Base-by-base conservation (phyloP, 2,329 filamentous ascomycete genomes). In the Alternaria sp. region DNA sequence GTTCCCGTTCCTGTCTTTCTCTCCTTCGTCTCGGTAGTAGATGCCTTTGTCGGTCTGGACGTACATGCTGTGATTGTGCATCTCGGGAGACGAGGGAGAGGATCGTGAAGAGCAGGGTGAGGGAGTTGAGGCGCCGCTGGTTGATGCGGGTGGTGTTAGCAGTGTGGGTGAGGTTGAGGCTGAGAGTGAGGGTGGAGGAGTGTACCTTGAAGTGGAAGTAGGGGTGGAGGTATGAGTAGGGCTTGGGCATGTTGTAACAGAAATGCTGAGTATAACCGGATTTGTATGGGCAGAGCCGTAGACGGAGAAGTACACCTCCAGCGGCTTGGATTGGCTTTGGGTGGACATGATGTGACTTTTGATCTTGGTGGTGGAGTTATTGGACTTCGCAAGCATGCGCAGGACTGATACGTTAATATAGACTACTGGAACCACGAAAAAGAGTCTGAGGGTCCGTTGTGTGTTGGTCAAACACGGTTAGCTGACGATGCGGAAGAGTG, bases 1-100 rank as follows among this genome's bases (percentile, higher is more conserved):
- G 17, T 30, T 44, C n/a, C 59, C 56, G 9, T 46, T n/a, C 15
- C 15, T 43, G 23, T 59, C 50, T 25, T 53, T 65, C 19, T 65
- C 59, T 17, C 62, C 59, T 40, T 58, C 49, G 30, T 65, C 55
- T 3, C 21, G 11, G 30, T 30, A 26, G 19, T 32, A n/a, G 5
- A 56, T 11, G 10, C 49, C 55, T 11, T 13, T 46, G 4, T 7
- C 15, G 13, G 45, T 40, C 28, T 57, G 45, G 1, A 12, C 21
- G 19, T 50, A 57, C 25, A 19, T 19, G 25, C 17, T 19, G 28
- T 12, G 23, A 2, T 12, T 26, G 7, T 19, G 15, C 36, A 17
- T 40, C 0, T n/a, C 2, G 0, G 8, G 15, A 10, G 15, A 15
- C 2, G 36, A 10, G 2, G 36, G 36, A 3, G 36, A 40, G n/a